Evolutionary conservation across 2,329 filamentous ascomycete species (phyloP).

Genomic region (Trematosphaeria pertusa): DNA sequence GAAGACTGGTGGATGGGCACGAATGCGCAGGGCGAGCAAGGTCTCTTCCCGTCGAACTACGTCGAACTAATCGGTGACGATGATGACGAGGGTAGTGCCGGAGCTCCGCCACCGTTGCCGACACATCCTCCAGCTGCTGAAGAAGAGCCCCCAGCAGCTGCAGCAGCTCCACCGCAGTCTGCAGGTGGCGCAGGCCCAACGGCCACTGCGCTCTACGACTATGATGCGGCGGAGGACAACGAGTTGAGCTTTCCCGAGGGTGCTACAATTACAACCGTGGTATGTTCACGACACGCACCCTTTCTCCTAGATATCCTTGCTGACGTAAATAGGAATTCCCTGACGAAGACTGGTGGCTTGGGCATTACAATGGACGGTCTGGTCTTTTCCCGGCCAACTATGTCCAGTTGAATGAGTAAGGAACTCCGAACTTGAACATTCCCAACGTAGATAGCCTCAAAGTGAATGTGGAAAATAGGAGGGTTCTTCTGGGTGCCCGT

Average conservation of each 20-base stretch:
- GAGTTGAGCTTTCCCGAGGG: conserved; percentile 85
- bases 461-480: too few relatives aligned
- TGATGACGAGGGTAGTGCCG: conserved; percentile 51
- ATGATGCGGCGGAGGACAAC: conserved; percentile 96
- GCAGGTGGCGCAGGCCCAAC: conserved; percentile 63
- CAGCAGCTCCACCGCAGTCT: conserved; percentile 33
- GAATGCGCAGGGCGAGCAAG: conserved; percentile 82
- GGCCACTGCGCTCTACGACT: conserved; percentile 90
- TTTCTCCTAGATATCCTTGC: too few relatives aligned
- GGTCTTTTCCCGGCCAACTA: conserved; percentile 77
- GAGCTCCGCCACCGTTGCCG: conserved; percentile 45
- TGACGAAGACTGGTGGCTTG: conserved; percentile 99
- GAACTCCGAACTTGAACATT: too few relatives aligned
- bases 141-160: conserved; percentile 38
- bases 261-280: conserved; percentile 78
- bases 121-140: conserved; percentile 51
- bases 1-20: conserved; percentile 99
- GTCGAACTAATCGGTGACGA: conserved; percentile 76
- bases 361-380: conserved; percentile 77
- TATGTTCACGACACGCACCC: too few relatives aligned
- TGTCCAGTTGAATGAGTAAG: conserved; percentile 55
- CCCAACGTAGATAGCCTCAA: too few relatives aligned
- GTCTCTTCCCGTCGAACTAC: conserved; percentile 96
- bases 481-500: too few relatives aligned
- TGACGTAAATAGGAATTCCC: conserved; percentile 76